These are phyloP conservation scores for Lactarius sanguifluus DNA, from an alignment of 768 basidiomycete species.

Conservation along the genomic window DNA sequence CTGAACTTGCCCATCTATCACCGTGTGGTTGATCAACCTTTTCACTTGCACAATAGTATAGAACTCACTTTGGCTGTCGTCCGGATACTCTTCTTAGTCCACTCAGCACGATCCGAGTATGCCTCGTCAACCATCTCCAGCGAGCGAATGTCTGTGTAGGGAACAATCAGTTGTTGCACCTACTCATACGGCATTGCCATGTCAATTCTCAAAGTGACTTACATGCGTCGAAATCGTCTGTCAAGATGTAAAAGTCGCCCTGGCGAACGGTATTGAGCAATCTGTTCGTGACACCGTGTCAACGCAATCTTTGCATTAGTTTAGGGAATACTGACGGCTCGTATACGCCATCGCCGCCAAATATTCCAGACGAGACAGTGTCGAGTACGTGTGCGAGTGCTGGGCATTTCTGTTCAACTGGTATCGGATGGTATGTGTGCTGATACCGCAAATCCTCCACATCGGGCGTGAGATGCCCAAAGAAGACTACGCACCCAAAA, in stretches of 20 bases:
- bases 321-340: constrained; percentile 64
- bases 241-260: constrained; percentile 75
- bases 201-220: constrained; percentile 32
- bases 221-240: constrained; percentile 96
- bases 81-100: constrained; percentile 88
- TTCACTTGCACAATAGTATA: neutral
- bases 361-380: constrained; percentile 70
- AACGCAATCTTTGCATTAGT: constrained; percentile 11
- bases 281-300: constrained; percentile 41
- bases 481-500: constrained; percentile 61
- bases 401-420: constrained; percentile 81
- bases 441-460: constrained; percentile 87
- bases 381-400: constrained; percentile 78
- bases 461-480: constrained; percentile 82
- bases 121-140: constrained; percentile 86
- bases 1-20: constrained; percentile 94
- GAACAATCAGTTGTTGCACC: neutral
- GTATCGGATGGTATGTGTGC: constrained; percentile 79
- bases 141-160: constrained; percentile 67
- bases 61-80: constrained; percentile 69
- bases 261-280: constrained; percentile 75
- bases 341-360: constrained; percentile 80
- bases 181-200: neutral
- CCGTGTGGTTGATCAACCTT: neutral
- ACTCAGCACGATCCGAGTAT: constrained; percentile 78